These are phyloP conservation scores for Xylaria curta DNA, from an alignment of 495 filamentous ascomycete species.

Conservation along the genomic window DNA sequence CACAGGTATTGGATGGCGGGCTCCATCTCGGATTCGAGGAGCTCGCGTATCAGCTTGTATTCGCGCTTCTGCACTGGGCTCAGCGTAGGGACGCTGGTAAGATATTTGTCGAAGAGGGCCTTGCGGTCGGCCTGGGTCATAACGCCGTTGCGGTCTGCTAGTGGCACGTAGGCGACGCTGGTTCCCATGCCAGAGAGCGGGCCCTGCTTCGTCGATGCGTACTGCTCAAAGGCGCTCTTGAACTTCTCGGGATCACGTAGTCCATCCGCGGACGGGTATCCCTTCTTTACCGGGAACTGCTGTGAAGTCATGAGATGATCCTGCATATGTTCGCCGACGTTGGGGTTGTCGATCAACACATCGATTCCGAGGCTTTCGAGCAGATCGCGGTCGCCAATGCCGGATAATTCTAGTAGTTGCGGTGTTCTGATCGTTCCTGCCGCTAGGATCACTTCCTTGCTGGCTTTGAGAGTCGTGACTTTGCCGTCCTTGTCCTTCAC, in stretches of 20 bases:
- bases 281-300: slow-evolving; percentile 51
- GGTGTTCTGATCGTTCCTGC: slow-evolving; percentile 66
- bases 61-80: slow-evolving; percentile 31
- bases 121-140: slow-evolving; percentile 37
- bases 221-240: slow-evolving; percentile 45
- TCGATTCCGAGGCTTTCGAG: slow-evolving; percentile 69
- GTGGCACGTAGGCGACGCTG: slow-evolving; percentile 50
- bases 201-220: slow-evolving; percentile 40
- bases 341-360: slow-evolving; percentile 73
- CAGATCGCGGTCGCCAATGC: slow-evolving; percentile 72
- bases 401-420: slow-evolving; percentile 72
- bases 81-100: slow-evolving; percentile 25
- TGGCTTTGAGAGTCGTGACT: slow-evolving; percentile 37
- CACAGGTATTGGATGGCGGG: slow-evolving; percentile 48
- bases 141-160: slow-evolving; percentile 46
- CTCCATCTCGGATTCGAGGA: slow-evolving; percentile 40
- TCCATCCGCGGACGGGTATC: slow-evolving; percentile 48
- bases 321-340: slow-evolving; percentile 73
- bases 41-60: slow-evolving; percentile 36
- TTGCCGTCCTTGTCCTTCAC: slow-evolving; percentile 44
- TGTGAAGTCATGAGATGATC: slow-evolving; percentile 55
- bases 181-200: slow-evolving; percentile 51
- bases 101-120: slow-evolving; percentile 36
- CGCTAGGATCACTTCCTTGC: slow-evolving; percentile 62
- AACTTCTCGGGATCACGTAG: slow-evolving; percentile 49